These are phyloP conservation scores for Pulveroboletus sp. DNA, from an alignment of 768 basidiomycete genomes.

Conservation along the genomic window DNA sequence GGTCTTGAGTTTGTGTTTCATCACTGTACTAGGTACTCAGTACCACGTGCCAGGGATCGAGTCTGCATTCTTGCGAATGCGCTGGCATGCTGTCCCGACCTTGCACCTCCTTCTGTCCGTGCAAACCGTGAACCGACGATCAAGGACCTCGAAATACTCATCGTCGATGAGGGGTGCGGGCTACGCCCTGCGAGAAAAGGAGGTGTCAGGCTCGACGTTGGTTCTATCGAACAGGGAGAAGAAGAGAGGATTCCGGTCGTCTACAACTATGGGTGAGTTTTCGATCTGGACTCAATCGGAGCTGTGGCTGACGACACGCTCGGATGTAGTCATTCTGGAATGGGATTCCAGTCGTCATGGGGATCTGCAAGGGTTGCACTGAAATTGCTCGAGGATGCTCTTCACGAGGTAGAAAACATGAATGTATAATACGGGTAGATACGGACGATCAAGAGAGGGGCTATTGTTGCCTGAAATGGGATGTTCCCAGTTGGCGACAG, in stretches of 20 bases:
- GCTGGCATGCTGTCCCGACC: constrained; percentile 50
- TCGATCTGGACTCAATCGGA: neutral
- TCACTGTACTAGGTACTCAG: constrained; percentile 48
- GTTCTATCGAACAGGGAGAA: constrained; percentile 33
- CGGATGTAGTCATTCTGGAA: constrained; percentile 52
- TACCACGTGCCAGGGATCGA: constrained; percentile 59
- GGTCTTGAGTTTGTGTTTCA: too few species aligned
- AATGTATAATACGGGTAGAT: neutral
- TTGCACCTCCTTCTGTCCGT: constrained; percentile 52
- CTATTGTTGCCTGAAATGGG: neutral
- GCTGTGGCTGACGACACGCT: neutral
- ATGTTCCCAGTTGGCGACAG: neutral
- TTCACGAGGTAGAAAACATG: constrained; percentile 16
- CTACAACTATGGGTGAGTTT: constrained; percentile 60
- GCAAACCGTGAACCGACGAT: constrained; percentile 41
- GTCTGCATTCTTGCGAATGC: constrained; percentile 50
- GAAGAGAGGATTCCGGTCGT: constrained; percentile 43
- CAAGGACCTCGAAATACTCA: constrained; percentile 44
- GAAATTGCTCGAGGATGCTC: constrained; percentile 40
- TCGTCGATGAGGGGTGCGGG: constrained; percentile 55
- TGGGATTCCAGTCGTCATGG: constrained; percentile 63
- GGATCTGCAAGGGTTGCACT: constrained; percentile 52
- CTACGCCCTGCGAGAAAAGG: constrained; percentile 63
- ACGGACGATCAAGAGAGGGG: neutral
- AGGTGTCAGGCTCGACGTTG: constrained; percentile 57